Evolutionary conservation across 2,329 filamentous ascomycete genomes (phyloP), one percentile per base, ranked within the genome.

Genomic region (Epicoccum sorghinum): DNA sequence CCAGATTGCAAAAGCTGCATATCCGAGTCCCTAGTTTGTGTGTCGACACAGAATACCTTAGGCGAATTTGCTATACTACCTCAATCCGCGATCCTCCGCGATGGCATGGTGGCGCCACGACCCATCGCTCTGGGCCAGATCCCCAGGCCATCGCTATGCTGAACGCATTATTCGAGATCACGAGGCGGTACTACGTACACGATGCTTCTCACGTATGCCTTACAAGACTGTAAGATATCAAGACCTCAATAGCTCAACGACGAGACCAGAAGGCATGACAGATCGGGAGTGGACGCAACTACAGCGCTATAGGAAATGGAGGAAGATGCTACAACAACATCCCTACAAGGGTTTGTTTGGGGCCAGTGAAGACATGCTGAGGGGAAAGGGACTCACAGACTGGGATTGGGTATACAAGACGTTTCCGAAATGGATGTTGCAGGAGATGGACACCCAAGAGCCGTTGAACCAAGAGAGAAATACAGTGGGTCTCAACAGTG

Each of bases 281-380:
- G 62, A 68, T 29, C 58, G 67, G 10, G 64, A 73, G 39, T 72
- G 70, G 69, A 49, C 66, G 35, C 69, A 69, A 39, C 37, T 68
- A 14, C 64, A 67, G 36, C 64, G 69, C 30, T 67, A 68, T 29
- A 56, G 58, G 18, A 60, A 49, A n/a, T 73, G 68, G 70, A 68
- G 61, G 53, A 63, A 57, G 56, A 55, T 60, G 24, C 44, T 79
- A 30, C 67, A 75, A 35, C 64, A 72, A 14, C 74, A 79, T 48
- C 77, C 78, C 9, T 79, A 80, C 47, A 68, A 72, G 47, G 70
- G 74, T 7, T 60, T 79, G 29, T 79, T 79, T 49, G 78, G 77
- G 2, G 74, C 73, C 2, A 74, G 72, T 39, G 67, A 75, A 48
- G 63, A 67, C 14, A 70, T 71, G 67, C 51, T 73, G 27, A 64